Evolutionary conservation across 768 basidiomycete genomes (phyloP).

Genomic region (Lentinus brumalis): DNA sequence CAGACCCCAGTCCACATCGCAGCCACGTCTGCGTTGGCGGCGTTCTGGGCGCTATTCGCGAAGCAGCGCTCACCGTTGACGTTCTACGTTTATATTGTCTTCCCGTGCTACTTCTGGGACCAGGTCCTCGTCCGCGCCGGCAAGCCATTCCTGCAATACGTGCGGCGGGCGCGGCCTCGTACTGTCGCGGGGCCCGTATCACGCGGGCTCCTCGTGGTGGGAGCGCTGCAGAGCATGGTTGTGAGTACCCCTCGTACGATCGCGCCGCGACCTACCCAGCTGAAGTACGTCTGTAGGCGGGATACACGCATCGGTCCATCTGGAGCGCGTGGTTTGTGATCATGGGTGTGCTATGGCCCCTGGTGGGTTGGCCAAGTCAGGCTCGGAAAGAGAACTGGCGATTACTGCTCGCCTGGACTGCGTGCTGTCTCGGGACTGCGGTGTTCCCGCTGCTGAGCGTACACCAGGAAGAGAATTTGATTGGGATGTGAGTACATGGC

Average conservation of each 20-base stretch:
- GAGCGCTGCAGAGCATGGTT: constrained; percentile 68
- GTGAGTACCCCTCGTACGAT: constrained; percentile 43
- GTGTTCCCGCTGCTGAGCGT: constrained; percentile 75
- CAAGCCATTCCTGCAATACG: constrained; percentile 3
- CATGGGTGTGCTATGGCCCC: constrained; percentile 70
- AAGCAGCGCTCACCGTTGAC: constrained; percentile 69
- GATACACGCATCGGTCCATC: constrained; percentile 68
- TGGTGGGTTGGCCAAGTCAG: constrained; percentile 47
- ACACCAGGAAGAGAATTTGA: constrained; percentile 66
- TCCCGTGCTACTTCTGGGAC: constrained; percentile 80
- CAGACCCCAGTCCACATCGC: constrained; percentile 22
- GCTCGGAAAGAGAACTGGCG: constrained; percentile 29
- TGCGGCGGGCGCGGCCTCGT: background rate
- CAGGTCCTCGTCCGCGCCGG: constrained; percentile 38
- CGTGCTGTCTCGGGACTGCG: constrained; percentile 53
- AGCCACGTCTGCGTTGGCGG: constrained; percentile 33
- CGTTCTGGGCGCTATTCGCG: constrained; percentile 53
- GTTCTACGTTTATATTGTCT: constrained; percentile 74
- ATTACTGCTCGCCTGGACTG: constrained; percentile 45
- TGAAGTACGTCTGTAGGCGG: constrained; percentile 43
- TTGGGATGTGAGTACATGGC: constrained; percentile 54
- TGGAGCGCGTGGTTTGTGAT: constrained; percentile 70
- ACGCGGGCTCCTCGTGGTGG: constrained; percentile 37
- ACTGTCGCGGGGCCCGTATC: constrained; percentile 21
- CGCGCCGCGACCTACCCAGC: background rate